Evolutionary conservation across 306 rosid genomes (phyloP), one percentile per base, ranked within the genome.

Genomic region (Astragalus membranaceus): DNA sequence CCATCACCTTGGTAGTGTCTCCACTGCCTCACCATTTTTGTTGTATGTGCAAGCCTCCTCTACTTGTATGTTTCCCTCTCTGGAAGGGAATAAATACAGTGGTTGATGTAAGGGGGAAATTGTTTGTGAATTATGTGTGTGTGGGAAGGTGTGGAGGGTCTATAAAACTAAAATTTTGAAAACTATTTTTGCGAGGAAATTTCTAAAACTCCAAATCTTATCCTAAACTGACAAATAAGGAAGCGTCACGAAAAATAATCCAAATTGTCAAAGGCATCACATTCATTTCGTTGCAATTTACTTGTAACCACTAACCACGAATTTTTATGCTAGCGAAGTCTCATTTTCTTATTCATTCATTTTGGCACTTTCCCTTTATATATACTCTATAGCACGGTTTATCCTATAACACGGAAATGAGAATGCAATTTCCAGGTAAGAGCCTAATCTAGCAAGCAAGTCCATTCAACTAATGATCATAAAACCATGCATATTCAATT

Each of bases 1-100:
- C 62, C 39, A 6, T 53, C 76, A 4, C 5, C 89, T 76, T 70
- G 23, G 23, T 20, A 20, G 23, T 20, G 23, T 20, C 23, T 78
- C 85, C 70, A 78, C 49, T 72, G 82, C 69, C 84, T 91, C 52
- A 47, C 86, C 96, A 88, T 91, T 61, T 77, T 4, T 26, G 13
- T 62, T 26, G 30, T 26, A 26, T 0, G 10, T 12, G 6, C 67
- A 46, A 61, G 13, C 13, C 1, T 39, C 56, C 36, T 42, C 37
- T 62, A 53, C 13, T 35, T 12, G 53, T 57, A 2, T 35, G 23
- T 8, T 56, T 67, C 29, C 64, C 64, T 72, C 13, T 69, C 48
- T 11, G 68, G 47, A 72, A 78, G 70, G 68, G 37, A 72, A 78
- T 20, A 72, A 20, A 20, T 20, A 20, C 23, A 20, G 70, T 78